Percentiles rank a stretch among this genome's conserved stretches.
Conservation (phyloP, 768 basidiomycete genomes). For the Tricholoma terreum region DNA sequence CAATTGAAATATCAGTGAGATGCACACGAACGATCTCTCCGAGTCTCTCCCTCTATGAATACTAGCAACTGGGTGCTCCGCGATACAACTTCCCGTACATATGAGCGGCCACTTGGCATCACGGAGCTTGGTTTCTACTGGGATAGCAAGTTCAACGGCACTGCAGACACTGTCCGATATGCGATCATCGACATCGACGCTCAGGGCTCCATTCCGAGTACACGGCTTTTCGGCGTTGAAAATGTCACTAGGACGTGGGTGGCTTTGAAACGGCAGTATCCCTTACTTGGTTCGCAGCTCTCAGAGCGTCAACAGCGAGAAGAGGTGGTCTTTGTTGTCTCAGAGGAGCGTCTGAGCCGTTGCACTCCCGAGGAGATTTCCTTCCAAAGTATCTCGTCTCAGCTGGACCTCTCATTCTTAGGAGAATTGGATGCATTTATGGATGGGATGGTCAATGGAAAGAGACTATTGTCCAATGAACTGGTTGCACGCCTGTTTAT, state of each 20-base stretch:
- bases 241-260: slow-evolving; percentile 45
- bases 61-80: slow-evolving; percentile 5
- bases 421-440: slow-evolving; percentile 32
- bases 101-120: slow-evolving; percentile 37
- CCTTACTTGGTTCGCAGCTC: slow-evolving; percentile 45
- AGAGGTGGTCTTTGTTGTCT: slow-evolving; percentile 40
- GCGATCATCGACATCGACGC: slow-evolving; percentile 24
- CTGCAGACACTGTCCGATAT: slow-evolving; percentile 41
- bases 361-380: slow-evolving; percentile 37
- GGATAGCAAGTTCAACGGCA: slow-evolving; percentile 39
- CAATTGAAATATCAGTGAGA: too few relatives aligned
- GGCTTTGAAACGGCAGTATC: slow-evolving; percentile 45
- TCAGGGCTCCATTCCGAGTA: slow-evolving; percentile 2
- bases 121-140: slow-evolving; percentile 42
- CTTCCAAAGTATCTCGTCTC: slow-evolving; percentile 24
- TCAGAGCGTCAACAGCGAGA: slow-evolving; percentile 25
- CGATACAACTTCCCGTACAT: slow-evolving; percentile 12
- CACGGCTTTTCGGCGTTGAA: slow-evolving; percentile 13
- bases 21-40: too few relatives aligned
- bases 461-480: slow-evolving; percentile 39
- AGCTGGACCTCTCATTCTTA: slow-evolving; percentile 13
- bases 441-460: slow-evolving; percentile 28
- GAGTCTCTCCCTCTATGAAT: slow-evolving; percentile 1
- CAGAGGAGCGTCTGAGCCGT: slow-evolving; percentile 31
- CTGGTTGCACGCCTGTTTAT: slow-evolving; percentile 41